Percentiles rank a stretch among this genome's conserved stretches.
These are phyloP conservation scores for Pythium insidiosum DNA, from an alignment of 352 stramenopile species.

Conservation along the genomic window DNA sequence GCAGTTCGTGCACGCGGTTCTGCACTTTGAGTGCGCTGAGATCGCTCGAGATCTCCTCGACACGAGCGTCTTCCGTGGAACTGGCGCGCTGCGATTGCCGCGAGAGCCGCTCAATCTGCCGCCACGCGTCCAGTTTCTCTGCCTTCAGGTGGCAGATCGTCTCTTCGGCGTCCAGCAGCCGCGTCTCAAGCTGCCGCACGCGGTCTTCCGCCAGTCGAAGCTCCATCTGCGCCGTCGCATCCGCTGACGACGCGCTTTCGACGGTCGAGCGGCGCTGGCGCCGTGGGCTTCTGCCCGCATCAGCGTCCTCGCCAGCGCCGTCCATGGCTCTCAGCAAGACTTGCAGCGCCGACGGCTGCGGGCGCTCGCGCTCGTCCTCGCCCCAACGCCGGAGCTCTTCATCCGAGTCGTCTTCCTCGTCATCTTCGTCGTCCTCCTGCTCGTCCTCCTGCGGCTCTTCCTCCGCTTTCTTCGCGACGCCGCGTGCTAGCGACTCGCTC, in stretches of 20 bases:
- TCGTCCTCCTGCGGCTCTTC: background rate
- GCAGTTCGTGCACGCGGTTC: slow-evolving; percentile 26
- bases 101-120: slow-evolving; percentile 47
- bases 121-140: slow-evolving; percentile 50
- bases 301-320: slow-evolving; percentile 6
- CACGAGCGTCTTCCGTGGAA: background rate
- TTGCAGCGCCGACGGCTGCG: background rate
- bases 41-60: background rate
- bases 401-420: background rate
- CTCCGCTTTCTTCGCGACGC: slow-evolving; percentile 18
- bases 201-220: slow-evolving; percentile 49
- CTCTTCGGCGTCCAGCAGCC: slow-evolving; percentile 62
- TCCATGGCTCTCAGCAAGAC: too few relatives aligned
- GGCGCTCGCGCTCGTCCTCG: background rate
- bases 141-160: slow-evolving; percentile 68
- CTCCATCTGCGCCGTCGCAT: slow-evolving; percentile 14
- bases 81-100: background rate
- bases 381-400: slow-evolving; percentile 1
- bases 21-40: background rate
- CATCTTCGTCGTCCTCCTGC: slow-evolving; percentile 1
- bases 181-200: slow-evolving; percentile 30
- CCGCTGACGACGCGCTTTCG: background rate
- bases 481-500: slow-evolving; percentile 10
- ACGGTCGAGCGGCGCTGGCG: background rate
- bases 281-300: slow-evolving; percentile 5